Base-by-base conservation (phyloP, 2,329 filamentous ascomycete species). In the Exophiala spinifera region DNA sequence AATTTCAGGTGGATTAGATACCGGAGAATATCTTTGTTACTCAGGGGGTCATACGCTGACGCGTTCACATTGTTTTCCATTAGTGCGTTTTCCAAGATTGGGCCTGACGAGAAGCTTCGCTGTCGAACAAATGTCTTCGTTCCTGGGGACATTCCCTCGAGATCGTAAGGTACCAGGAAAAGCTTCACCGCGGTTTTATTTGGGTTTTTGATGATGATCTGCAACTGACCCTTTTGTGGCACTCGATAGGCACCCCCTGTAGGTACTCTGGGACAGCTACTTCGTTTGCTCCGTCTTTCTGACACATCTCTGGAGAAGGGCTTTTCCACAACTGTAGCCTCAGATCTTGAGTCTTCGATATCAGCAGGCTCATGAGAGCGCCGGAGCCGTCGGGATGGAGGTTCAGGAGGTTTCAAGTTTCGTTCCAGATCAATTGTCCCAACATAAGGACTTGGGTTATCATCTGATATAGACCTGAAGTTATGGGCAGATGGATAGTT, bases 121-220 rank as follows among this genome's bases (percentile, higher is more conserved):
- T 99, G 94, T 25, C 94, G 84, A 57, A 99, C 87, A 64, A 97
- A 97, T 0, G 94, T 99, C 71, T 97, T 97, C 14, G 90, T 95
- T 0, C 91, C 91, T 0, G 90, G 82, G 58, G 94, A 87, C 92
- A 99, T 99, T 48, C 90, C 92, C 1, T 84, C 80, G 1, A 99
- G 77, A 67, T 97, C 91, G 64, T 97, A 99, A 0, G 92, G 94
- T 2, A 99, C 84, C 20, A 97, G 79, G 64, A 97, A 97, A 0
- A 99, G 77, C 70, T 99, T 97, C 51, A 97, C 92, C 1, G 94
- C 94, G 3, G 94, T 97, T 69, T 97, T 97, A 74, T 97, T 96
- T 14, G 91, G 92, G 65, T 97, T 99, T 70, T 97, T 97, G 69
- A 99, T 89, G 58, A 99, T 87, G 60, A 99, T 95, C 65, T 99